These are phyloP conservation scores for Aspergillus bertholletiae DNA, from an alignment of 495 filamentous ascomycete genomes.

Conservation along the genomic window DNA sequence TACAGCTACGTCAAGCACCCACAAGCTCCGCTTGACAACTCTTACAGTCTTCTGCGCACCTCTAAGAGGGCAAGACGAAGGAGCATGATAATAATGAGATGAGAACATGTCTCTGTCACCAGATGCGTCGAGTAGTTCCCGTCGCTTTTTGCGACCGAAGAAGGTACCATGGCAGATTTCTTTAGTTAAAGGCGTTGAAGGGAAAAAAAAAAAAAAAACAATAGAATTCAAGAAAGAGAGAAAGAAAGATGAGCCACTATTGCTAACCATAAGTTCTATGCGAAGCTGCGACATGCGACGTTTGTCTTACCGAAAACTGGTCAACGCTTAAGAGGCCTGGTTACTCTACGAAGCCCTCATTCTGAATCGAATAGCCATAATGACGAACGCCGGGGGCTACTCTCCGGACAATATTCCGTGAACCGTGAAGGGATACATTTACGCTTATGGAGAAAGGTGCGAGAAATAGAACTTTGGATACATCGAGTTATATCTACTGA, in stretches of 20 bases:
- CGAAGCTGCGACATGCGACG: constrained; percentile 50
- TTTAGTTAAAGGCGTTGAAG: not conserved
- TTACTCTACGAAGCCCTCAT: constrained; percentile 40
- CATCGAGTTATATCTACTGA: constrained; percentile 48
- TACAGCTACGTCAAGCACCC: not conserved
- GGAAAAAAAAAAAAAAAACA: not conserved
- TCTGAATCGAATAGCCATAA: constrained; percentile 11
- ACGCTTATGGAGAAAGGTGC: constrained; percentile 7
- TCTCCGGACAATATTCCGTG: constrained; percentile 27
- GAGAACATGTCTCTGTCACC: constrained; percentile 27
- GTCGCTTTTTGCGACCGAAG: constrained; percentile 38
- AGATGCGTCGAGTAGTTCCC: constrained; percentile 35
- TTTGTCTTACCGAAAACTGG: constrained; percentile 51
- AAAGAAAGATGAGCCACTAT: not conserved
- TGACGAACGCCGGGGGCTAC: constrained; percentile 38
- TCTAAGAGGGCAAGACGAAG: not conserved
- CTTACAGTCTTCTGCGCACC: not conserved
- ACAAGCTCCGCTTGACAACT: not conserved
- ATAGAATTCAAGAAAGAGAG: no score
- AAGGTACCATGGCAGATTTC: constrained; percentile 11
- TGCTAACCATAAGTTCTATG: not conserved
- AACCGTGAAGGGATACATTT: constrained; percentile 15
- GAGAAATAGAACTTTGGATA: constrained; percentile 14
- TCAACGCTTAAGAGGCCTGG: constrained; percentile 48
- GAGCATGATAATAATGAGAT: constrained; percentile 20